Conservation (phyloP, 495 filamentous ascomycete species). For the Massariosphaeria phaeospora region DNA sequence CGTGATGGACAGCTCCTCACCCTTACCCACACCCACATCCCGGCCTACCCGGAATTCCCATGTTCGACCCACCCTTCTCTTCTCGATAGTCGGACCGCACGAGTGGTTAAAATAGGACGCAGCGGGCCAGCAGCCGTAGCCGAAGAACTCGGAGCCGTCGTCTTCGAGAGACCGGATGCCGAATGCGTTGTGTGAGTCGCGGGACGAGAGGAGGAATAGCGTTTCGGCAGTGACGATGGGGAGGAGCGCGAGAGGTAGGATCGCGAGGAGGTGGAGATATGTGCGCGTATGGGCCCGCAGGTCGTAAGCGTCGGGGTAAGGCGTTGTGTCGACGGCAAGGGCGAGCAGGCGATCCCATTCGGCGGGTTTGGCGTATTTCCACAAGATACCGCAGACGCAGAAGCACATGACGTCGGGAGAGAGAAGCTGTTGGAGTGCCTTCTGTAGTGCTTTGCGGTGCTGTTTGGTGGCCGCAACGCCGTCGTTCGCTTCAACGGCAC, state of each 20-base stretch:
- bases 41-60: conserved; percentile 35
- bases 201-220: conserved; percentile 25
- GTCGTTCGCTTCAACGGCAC: background rate
- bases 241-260: conserved; percentile 31
- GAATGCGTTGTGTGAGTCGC: conserved; percentile 39
- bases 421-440: conserved; percentile 19
- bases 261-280: conserved; percentile 36
- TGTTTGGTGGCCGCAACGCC: conserved; percentile 18
- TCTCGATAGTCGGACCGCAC: conserved; percentile 39
- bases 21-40: conserved; percentile 35
- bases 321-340: conserved; percentile 29
- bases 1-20: conserved; percentile 40
- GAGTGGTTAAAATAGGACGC: conserved; percentile 42
- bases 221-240: conserved; percentile 26
- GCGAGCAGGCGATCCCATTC: conserved; percentile 12
- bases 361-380: conserved; percentile 8
- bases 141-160: conserved; percentile 41
- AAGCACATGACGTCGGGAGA: conserved; percentile 33
- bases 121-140: conserved; percentile 38
- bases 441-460: conserved; percentile 17
- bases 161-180: conserved; percentile 38
- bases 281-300: conserved; percentile 32
- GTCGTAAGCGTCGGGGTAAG: conserved; percentile 32
- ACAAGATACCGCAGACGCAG: conserved; percentile 33
- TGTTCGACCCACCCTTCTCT: conserved; percentile 33